phyloP scores from a whole-genome alignment of 148 eudicot genomes.

The Cornus controversa region DNA sequence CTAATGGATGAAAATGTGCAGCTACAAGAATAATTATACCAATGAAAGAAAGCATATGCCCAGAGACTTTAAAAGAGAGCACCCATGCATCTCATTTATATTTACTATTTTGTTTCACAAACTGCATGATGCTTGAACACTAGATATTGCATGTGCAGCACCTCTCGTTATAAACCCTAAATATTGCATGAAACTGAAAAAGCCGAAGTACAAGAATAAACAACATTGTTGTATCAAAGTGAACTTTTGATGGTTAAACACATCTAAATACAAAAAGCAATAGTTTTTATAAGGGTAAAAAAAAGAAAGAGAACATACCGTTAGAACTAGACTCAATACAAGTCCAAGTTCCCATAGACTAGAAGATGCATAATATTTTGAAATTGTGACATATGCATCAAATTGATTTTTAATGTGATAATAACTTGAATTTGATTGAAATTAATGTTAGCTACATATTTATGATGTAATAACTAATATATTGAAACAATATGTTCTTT shows the following conservation, averaged over 20 bases:
- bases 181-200: not conserved
- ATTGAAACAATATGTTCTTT: too few species aligned
- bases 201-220: not conserved
- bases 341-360: too few species aligned
- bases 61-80: not conserved
- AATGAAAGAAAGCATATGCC: not conserved
- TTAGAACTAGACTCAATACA: too few species aligned
- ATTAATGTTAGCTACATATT: not conserved
- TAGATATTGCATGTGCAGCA: too few species aligned
- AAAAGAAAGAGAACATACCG: too few species aligned
- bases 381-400: not conserved
- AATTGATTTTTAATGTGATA: not conserved
- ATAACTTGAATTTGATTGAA: too few species aligned
- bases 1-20: not conserved
- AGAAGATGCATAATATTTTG: not conserved
- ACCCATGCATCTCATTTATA: not conserved
- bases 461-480: not conserved
- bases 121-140: not conserved
- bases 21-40: not conserved
- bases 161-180: not conserved
- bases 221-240: not conserved
- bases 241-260: not conserved
- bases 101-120: not conserved
- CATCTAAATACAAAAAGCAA: not conserved
- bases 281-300: too few species aligned